A percentile compares a stretch with the other conserved stretches of the same genome.
Evolutionary conservation across 2,329 filamentous ascomycete species (phyloP).

Genomic region (Monosporascus sp.): DNA sequence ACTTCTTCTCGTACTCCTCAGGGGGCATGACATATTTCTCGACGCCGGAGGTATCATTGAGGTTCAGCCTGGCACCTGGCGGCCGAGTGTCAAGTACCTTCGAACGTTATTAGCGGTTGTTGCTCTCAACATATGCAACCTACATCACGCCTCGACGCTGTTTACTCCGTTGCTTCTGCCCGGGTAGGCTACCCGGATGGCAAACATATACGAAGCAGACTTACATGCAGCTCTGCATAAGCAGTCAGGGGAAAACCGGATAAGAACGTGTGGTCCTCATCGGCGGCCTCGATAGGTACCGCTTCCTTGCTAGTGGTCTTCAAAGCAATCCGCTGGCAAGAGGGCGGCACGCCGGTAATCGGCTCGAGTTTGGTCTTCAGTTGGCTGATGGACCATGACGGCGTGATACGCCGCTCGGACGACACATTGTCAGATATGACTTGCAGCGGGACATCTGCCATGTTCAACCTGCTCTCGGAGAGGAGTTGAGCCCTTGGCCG

Average conservation of each 20-base stretch:
- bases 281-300: conserved; percentile 61
- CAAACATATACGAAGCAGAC: conserved; percentile 31
- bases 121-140: neutral
- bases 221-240: conserved; percentile 77
- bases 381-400: conserved; percentile 82
- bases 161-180: no score
- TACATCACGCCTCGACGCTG: neutral
- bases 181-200: neutral
- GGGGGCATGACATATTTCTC: conserved; percentile 88
- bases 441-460: conserved; percentile 71
- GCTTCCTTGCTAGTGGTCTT: conserved; percentile 57
- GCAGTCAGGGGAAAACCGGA: conserved; percentile 62
- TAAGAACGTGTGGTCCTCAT: conserved; percentile 68
- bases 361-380: conserved; percentile 86
- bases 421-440: conserved; percentile 71
- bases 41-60: conserved; percentile 73
- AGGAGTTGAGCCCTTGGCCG: conserved; percentile 1
- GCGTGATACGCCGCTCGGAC: conserved; percentile 86
- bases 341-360: conserved; percentile 85
- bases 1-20: conserved; percentile 78
- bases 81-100: conserved; percentile 81
- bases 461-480: conserved; percentile 30
- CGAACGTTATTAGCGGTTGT: conserved; percentile 16
- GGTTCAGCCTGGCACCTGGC: conserved; percentile 68
- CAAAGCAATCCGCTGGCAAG: conserved; percentile 69